Evolutionary conservation across 345 rosid species (phyloP).

Genomic region (Euphorbia pulcherrima): DNA sequence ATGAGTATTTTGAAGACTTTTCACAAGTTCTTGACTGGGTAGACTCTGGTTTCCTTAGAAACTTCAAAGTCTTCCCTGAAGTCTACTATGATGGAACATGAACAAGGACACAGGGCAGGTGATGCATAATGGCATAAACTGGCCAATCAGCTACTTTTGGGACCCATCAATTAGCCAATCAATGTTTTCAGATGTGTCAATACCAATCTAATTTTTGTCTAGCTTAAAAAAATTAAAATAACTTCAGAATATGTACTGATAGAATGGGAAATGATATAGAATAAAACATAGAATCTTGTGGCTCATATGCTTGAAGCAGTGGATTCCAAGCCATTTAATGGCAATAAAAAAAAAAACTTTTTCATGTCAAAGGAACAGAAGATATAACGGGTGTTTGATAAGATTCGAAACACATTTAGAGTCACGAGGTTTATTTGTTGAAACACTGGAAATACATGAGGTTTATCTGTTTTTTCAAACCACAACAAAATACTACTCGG

Average conservation of each 20-base stretch:
- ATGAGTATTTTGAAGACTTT: neutral
- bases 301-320: too few species aligned
- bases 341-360: too few species aligned
- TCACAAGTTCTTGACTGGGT: neutral
- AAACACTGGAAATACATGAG: too few species aligned
- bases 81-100: neutral
- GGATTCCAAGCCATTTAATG: neutral
- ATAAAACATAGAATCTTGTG: too few species aligned
- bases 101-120: neutral
- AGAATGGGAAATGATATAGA: too few species aligned
- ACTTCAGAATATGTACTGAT: neutral
- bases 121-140: neutral
- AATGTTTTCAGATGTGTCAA: neutral
- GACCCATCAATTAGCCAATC: slow-evolving; percentile 15
- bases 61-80: neutral
- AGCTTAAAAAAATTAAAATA: neutral
- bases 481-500: too few species aligned
- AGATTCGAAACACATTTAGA: too few species aligned
- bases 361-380: too few species aligned
- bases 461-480: too few species aligned
- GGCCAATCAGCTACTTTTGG: slow-evolving; percentile 8
- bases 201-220: neutral
- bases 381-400: too few species aligned
- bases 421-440: too few species aligned
- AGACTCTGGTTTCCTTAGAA: neutral